Evolutionary conservation across 2,329 filamentous ascomycete genomes (phyloP), one percentile per base, ranked within the genome.

Genomic region (Trichoderma oligosporum): DNA sequence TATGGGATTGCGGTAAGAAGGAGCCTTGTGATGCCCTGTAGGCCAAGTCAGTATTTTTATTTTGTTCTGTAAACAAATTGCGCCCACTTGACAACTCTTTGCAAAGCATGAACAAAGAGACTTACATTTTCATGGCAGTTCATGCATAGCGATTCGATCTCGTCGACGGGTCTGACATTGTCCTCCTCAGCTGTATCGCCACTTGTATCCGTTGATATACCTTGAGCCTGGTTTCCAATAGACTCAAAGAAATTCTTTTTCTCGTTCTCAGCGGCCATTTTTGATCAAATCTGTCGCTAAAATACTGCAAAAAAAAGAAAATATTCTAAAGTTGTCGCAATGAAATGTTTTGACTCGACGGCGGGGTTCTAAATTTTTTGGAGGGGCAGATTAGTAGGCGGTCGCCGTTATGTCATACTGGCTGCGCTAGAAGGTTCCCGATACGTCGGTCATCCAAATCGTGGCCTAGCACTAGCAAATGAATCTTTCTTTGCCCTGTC

Each of bases 1-100:
- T 91, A 97, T 14, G 94, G 94, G 56, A 99, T 97, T 63, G 85
- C 85, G 14, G 95, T 96, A 55, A 99, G 84, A 41, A 99, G 84
- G 20, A 99, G 82, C 59, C 87, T 83, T 12, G 94, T 99, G 1
- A 78, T 83, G 66, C 94, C 94, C 89, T 95, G n/a, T 12, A 16
- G 1, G 3, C 22, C 22, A 9, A 29, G 48, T 47, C 41, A 38
- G 47, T 27, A 24, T 8, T n/a, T n/a, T n/a, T n/a, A n/a, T n/a
- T n/a, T n/a, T n/a, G n/a, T n/a, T 5, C 4, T 49, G n/a, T 29
- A 2, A 3, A 16, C 18, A 14, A 8, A 36, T n/a, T n/a, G n/a
- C n/a, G n/a, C n/a, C n/a, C n/a, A n/a, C n/a, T n/a, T n/a, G 18
- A 12, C 33, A 7, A 7, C 3, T n/a, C 41, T 4, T 14, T 6